Conservation (phyloP, 441 rosid genomes). For the Metrosideros polymorpha region DNA sequence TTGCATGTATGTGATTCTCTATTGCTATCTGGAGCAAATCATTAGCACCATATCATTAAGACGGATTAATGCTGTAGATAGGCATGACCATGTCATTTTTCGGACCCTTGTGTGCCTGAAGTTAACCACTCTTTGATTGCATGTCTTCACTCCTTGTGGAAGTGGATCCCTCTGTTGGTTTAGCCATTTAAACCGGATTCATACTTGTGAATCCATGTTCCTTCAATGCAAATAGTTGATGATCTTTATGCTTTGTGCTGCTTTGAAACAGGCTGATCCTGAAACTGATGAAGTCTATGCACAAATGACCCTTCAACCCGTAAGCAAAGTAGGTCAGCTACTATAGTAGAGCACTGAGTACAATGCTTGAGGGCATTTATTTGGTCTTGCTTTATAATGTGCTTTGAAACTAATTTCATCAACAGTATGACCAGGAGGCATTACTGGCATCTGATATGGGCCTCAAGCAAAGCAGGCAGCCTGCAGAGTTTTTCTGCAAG, state of each 20-base stretch:
- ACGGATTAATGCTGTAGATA: background rate
- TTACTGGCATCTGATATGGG: slow-evolving; percentile 74
- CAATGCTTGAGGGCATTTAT: background rate
- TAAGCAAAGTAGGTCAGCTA: slow-evolving; percentile 64
- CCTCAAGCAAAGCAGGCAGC: slow-evolving; percentile 70
- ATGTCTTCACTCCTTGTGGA: background rate
- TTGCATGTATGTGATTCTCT: slow-evolving; percentile 52
- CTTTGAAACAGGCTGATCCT: slow-evolving; percentile 66
- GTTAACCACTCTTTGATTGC: background rate
- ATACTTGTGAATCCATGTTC: background rate
- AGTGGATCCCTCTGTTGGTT: background rate
- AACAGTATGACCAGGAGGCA: slow-evolving; percentile 84
- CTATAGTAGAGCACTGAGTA: background rate
- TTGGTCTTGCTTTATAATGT: background rate
- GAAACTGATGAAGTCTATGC: slow-evolving; percentile 97
- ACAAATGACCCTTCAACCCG: slow-evolving; percentile 98
- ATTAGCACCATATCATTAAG: background rate
- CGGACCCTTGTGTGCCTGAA: background rate
- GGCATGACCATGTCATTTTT: background rate
- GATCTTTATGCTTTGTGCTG: background rate
- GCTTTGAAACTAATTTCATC: background rate
- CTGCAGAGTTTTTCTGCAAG: slow-evolving; percentile 91
- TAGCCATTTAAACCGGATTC: background rate
- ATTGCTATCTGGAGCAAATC: background rate
- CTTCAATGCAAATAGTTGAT: background rate